These are phyloP conservation scores for Mycena leptocephala DNA, from an alignment of 768 basidiomycete genomes.

Conservation along the genomic window DNA sequence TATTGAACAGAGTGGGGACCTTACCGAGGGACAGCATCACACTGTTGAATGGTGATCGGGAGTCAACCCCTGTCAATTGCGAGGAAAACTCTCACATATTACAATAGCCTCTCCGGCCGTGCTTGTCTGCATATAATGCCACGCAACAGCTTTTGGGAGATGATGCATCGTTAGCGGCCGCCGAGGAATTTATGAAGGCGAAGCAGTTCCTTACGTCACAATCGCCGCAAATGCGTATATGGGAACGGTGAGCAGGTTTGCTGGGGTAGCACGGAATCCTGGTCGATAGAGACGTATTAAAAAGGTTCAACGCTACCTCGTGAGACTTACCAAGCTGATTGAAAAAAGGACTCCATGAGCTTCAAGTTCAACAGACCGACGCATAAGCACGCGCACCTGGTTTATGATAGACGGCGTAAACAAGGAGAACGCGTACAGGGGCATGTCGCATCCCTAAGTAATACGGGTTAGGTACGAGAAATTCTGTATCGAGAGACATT, in stretches of 20 bases:
- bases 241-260: slow-evolving; percentile 84
- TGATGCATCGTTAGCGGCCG: no score
- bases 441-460: slow-evolving; percentile 81
- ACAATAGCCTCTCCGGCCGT: no score
- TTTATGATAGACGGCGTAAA: slow-evolving; percentile 71
- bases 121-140: slow-evolving; percentile 37
- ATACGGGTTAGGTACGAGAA: no score
- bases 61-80: no score
- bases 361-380: not conserved
- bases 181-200: no score
- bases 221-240: slow-evolving; percentile 84
- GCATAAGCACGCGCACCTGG: slow-evolving; percentile 57
- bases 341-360: not conserved
- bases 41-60: not conserved
- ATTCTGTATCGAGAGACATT: not conserved
- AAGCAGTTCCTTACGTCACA: slow-evolving; percentile 62
- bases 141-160: slow-evolving; percentile 8
- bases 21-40: slow-evolving; percentile 22
- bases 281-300: not conserved
- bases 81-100: no score
- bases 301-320: no score
- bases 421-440: slow-evolving; percentile 67
- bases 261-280: slow-evolving; percentile 76
- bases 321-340: slow-evolving; percentile 52
- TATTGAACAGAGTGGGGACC: no score